Conservation (phyloP, 2,329 filamentous ascomycete species). For the Meredithiella fracta region DNA sequence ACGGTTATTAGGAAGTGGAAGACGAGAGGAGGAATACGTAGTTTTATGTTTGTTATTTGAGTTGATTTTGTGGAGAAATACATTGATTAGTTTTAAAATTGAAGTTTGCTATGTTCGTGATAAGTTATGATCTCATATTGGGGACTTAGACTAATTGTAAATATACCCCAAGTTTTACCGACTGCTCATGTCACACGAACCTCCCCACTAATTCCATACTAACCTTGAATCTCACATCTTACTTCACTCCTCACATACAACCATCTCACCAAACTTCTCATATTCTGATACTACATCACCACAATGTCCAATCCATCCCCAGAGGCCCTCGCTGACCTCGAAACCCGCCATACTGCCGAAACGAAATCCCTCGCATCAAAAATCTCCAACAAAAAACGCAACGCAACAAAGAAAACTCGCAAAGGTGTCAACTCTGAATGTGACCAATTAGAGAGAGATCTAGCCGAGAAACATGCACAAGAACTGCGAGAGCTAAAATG, state of each 20-base stretch:
- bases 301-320: background rate
- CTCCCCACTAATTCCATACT: too few species aligned
- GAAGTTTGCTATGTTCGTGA: too few species aligned
- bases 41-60: background rate
- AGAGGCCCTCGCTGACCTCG: constrained; percentile 54
- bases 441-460: constrained; percentile 47
- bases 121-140: too few species aligned
- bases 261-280: too few species aligned
- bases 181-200: too few species aligned
- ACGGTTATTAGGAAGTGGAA: too few species aligned
- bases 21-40: background rate
- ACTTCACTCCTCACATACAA: too few species aligned
- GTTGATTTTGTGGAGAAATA: background rate
- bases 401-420: constrained; percentile 72
- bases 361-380: constrained; percentile 69
- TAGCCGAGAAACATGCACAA: constrained; percentile 49
- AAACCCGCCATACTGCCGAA: constrained; percentile 72
- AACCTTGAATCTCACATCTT: too few species aligned
- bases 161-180: too few species aligned
- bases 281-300: too few species aligned
- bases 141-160: too few species aligned
- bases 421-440: constrained; percentile 65
- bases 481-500: constrained; percentile 33
- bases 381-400: constrained; percentile 92
- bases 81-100: background rate